Evolutionary conservation across 2,329 filamentous ascomycete species (phyloP).

Genomic region (Clarireedia homoeocarpa): DNA sequence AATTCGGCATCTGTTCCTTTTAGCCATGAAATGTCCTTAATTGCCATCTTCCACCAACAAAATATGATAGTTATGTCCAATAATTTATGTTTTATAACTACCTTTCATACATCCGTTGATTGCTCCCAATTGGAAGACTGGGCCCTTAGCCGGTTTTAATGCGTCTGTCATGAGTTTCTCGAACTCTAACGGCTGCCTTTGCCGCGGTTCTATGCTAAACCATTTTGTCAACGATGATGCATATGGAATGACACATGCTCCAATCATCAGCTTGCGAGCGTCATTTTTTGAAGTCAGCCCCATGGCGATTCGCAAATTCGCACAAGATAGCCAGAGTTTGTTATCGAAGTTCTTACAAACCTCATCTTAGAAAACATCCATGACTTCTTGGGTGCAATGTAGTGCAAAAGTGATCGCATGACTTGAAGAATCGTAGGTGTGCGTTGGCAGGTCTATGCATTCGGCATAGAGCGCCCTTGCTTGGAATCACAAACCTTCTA

Average conservation of each 20-base stretch:
- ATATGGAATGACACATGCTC: neutral
- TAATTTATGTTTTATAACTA: neutral
- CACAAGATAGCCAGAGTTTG: neutral
- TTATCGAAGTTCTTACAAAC: neutral
- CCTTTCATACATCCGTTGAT: too few relatives aligned
- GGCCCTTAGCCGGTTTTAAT: neutral
- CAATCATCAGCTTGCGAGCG: neutral
- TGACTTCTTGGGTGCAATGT: neutral
- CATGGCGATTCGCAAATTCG: neutral
- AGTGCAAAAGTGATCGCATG: neutral
- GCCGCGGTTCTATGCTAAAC: neutral
- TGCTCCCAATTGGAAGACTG: too few relatives aligned
- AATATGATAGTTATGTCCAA: too few relatives aligned
- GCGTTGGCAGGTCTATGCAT: neutral
- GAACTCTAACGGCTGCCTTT: conserved; percentile 1
- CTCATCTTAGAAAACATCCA: neutral
- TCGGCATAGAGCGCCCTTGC: neutral
- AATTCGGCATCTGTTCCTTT: too few relatives aligned
- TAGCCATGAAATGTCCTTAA: too few relatives aligned
- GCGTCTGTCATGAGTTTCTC: conserved; percentile 6
- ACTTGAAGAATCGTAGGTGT: neutral
- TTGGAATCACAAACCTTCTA: neutral
- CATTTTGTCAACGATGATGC: conserved; percentile 1
- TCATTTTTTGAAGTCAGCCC: neutral
- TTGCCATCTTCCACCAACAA: too few relatives aligned